These are phyloP conservation scores for Penicillium cataractarum DNA, from an alignment of 495 filamentous ascomycete genomes.

Conservation along the genomic window DNA sequence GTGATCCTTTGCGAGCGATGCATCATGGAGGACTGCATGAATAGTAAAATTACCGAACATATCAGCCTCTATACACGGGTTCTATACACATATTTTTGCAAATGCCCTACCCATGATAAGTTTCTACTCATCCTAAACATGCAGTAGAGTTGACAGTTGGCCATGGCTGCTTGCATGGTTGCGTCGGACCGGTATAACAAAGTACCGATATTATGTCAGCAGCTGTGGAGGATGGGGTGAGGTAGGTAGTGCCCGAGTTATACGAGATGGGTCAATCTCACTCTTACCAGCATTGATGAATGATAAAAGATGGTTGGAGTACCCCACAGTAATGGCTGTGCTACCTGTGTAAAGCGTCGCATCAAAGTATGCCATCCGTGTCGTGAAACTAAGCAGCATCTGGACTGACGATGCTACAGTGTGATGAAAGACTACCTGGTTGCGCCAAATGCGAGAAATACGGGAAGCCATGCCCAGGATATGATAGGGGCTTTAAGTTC, in stretches of 20 bases:
- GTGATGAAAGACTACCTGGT: constrained; percentile 36
- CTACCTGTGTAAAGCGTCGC: constrained; percentile 38
- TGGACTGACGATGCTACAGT: constrained; percentile 29
- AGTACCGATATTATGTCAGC: constrained; percentile 19
- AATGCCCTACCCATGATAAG: neutral
- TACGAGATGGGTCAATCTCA: constrained; percentile 10
- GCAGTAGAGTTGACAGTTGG: neutral
- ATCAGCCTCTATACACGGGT: too few relatives aligned
- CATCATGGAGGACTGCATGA: too few relatives aligned
- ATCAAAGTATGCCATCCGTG: constrained; percentile 30
- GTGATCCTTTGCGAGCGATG: too few relatives aligned
- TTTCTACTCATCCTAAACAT: too few relatives aligned
- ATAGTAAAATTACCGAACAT: too few relatives aligned
- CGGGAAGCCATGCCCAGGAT: constrained; percentile 40
- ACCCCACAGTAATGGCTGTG: constrained; percentile 63
- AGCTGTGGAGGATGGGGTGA: neutral
- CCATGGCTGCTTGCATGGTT: neutral
- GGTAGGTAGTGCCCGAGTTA: neutral
- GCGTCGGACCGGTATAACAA: constrained; percentile 11
- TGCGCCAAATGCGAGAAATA: constrained; percentile 41
- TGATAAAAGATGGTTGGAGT: constrained; percentile 36
- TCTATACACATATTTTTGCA: neutral
- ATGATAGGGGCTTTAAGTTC: constrained; percentile 40
- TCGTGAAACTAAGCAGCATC: neutral
- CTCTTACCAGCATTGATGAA: neutral